phyloP scores from a whole-genome alignment of 225 moss, liverwort and hornwort genomes.

The Polytrichum formosum region DNA sequence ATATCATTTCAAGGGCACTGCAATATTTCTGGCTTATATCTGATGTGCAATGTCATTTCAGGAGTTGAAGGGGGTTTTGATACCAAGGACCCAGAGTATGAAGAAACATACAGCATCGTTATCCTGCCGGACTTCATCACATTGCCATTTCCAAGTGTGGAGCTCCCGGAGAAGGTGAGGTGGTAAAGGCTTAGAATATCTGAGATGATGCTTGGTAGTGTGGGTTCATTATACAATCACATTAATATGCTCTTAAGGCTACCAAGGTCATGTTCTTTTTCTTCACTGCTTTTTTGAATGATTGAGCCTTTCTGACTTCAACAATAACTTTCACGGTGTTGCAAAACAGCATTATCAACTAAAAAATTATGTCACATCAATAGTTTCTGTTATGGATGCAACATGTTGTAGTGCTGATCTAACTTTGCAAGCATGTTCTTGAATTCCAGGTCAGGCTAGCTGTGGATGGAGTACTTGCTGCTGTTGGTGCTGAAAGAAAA shows the following conservation, averaged over 20 bases:
- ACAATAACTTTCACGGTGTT: too few species aligned
- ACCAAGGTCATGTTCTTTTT: too few species aligned
- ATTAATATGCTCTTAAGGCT: too few species aligned
- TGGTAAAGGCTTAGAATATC: not conserved
- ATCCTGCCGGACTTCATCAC: slow-evolving; percentile 75
- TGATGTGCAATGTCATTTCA: slow-evolving; percentile 18
- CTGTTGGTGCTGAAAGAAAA: slow-evolving; percentile 97
- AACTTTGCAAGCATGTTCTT: slow-evolving; percentile 9
- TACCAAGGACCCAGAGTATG: slow-evolving; percentile 76
- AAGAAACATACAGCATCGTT: slow-evolving; percentile 69
- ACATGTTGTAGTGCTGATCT: not conserved
- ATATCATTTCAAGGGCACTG: too few species aligned
- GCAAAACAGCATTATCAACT: too few species aligned
- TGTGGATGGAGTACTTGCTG: slow-evolving; percentile 89
- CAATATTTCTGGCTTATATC: not conserved
- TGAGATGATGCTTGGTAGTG: too few species aligned
- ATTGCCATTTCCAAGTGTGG: slow-evolving; percentile 83
- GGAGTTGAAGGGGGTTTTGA: slow-evolving; percentile 96
- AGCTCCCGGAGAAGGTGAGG: slow-evolving; percentile 93
- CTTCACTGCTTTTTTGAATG: too few species aligned
- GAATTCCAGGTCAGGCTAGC: slow-evolving; percentile 85
- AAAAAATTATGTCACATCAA: too few species aligned
- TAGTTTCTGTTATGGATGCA: too few species aligned
- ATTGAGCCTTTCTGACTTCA: too few species aligned
- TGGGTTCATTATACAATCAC: too few species aligned